A percentile compares a stretch with the other conserved stretches of the same genome.
phyloP scores from a whole-genome alignment of 2,329 filamentous ascomycete genomes.

The Apiospora kogelbergensis region DNA sequence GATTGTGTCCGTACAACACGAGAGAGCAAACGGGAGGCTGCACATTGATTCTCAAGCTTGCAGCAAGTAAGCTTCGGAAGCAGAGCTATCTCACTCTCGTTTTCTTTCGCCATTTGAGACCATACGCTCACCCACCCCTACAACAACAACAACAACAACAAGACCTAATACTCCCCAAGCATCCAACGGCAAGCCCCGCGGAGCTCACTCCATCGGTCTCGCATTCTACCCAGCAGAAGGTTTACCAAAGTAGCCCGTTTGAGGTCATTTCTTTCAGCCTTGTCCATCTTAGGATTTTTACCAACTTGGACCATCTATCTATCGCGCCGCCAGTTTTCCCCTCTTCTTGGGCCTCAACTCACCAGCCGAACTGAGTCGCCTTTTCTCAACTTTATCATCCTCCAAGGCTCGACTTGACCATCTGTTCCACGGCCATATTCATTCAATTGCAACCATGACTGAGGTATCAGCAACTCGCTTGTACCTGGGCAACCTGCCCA shows the following conservation, averaged over 20 bases:
- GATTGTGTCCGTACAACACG: not conserved
- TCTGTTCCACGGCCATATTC: not conserved
- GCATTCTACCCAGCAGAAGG: not conserved
- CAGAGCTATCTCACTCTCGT: not conserved
- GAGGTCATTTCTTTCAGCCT: constrained; percentile 5
- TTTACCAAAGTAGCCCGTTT: not conserved
- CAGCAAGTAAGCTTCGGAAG: not conserved
- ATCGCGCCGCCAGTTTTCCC: not conserved
- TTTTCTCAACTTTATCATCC: not conserved
- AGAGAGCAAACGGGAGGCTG: not conserved
- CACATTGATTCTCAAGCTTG: not conserved
- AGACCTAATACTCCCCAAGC: not conserved
- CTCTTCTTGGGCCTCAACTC: not conserved
- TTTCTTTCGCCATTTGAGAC: not conserved
- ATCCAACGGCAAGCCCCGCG: not conserved
- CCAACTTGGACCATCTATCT: not conserved
- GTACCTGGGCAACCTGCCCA: constrained; percentile 96
- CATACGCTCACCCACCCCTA: not conserved
- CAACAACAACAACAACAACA: not conserved
- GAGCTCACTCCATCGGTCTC: not conserved
- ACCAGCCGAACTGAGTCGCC: not conserved
- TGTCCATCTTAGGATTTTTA: not conserved
- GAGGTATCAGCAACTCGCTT: constrained; percentile 94
- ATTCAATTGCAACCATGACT: constrained; percentile 56
- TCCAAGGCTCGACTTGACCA: not conserved